Evolutionary conservation across 345 rosid species (phyloP), one percentile per base, ranked within the genome.

Genomic region (Balakata baccata): DNA sequence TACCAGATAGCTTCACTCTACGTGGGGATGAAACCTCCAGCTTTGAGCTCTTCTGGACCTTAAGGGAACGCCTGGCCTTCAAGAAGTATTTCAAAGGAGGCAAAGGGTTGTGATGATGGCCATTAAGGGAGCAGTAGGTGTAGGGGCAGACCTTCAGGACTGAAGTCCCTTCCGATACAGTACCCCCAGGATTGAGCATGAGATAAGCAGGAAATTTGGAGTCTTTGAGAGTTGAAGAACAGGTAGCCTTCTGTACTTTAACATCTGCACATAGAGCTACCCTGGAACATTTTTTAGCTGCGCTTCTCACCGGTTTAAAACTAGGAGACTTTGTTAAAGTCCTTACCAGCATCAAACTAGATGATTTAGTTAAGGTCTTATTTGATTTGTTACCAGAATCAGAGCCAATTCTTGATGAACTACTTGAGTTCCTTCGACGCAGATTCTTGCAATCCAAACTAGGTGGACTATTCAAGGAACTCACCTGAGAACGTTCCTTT

Each of bases 141-240:
- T 89, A 91, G 14, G 96, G 89, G 60, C 99, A 95, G 25, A 95
- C 97, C 89, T 84, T 89, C 76, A 77, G 67, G 46, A 74, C 82
- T 8, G 99, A 95, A 75, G 96, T 89, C 54, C 99, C 98, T 66
- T 89, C 81, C 18, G 87, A 87, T 73, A 86, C 86, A 2, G 85
- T 86, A 6, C 81, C 94, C 0, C 89, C 98, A 14, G 86, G 90
- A 65, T 78, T 87, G 75, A 92, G 92, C 88, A 41, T 78, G 70
- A 95, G 86, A 82, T 86, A 89, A 43, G 81, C 61, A 2, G 97
- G 96, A 69, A 89, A 89, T 73, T 95, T 92, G 0, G 89, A 86
- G 64, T 92, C 98, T 85, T 95, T 95, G 59, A 91, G 71, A 75
- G 96, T 86, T 0, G 99, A 92, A 77, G 97, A 92, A 81, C 99